phyloP scores from a whole-genome alignment of 768 basidiomycete genomes.

The Rhodosporidiobolus odoratus region DNA sequence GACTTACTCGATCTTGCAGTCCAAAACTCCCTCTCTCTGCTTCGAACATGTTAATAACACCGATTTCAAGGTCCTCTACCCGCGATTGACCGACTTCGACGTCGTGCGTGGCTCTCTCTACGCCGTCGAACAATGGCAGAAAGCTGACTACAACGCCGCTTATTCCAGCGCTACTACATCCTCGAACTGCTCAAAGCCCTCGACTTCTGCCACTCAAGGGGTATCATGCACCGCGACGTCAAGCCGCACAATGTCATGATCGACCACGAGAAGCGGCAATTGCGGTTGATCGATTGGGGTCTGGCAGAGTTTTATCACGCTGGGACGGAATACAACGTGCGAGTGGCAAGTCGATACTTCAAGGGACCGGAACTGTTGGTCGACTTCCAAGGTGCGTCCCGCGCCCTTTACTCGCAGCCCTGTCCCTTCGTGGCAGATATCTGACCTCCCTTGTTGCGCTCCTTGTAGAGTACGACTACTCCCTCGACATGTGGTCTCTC shows the following conservation, averaged over 20 bases:
- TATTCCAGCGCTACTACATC: slow-evolving; percentile 29
- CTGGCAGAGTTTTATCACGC: slow-evolving; percentile 41
- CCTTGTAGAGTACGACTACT: slow-evolving; percentile 34
- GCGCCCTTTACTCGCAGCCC: background rate
- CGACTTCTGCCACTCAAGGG: slow-evolving; percentile 39
- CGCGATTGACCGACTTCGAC: slow-evolving; percentile 37
- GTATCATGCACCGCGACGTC: slow-evolving; percentile 42
- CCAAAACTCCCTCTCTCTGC: slow-evolving; percentile 37
- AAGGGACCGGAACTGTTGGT: slow-evolving; percentile 38
- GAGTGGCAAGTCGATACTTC: slow-evolving; percentile 38
- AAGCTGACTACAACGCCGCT: too few species aligned
- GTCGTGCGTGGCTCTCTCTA: slow-evolving; percentile 11
- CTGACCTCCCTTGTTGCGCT: background rate
- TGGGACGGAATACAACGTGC: slow-evolving; percentile 30
- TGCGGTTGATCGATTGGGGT: slow-evolving; percentile 40
- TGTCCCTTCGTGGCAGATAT: too few species aligned
- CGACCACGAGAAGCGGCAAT: slow-evolving; percentile 30
- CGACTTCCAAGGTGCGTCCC: slow-evolving; percentile 30
- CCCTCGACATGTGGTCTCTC: slow-evolving; percentile 38
- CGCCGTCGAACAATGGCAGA: background rate
- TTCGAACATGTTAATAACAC: slow-evolving; percentile 40
- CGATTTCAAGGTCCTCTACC: slow-evolving; percentile 39
- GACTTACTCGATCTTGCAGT: slow-evolving; percentile 18
- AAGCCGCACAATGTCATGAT: slow-evolving; percentile 40
- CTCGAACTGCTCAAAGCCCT: slow-evolving; percentile 39